phyloP scores from a whole-genome alignment of 768 basidiomycete species.

The Hysterangium stoloniferum region DNA sequence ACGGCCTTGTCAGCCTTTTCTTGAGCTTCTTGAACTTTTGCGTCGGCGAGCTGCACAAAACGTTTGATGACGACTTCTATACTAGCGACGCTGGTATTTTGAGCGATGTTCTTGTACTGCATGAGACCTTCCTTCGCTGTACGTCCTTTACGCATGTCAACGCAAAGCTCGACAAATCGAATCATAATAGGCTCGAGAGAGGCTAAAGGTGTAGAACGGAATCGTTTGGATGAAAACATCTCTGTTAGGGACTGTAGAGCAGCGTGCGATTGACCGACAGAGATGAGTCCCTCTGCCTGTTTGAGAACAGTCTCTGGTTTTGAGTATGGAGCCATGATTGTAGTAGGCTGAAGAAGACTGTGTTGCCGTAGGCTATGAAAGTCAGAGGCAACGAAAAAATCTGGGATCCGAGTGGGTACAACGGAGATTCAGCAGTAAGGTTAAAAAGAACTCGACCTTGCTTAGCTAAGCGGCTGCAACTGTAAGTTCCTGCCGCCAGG shows the following conservation, averaged over 20 bases:
- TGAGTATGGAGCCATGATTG: constrained; percentile 76
- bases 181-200: constrained; percentile 94
- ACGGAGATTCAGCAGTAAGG: no score
- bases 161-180: constrained; percentile 93
- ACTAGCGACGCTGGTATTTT: constrained; percentile 82
- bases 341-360: background rate
- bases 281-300: constrained; percentile 90
- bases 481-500: no score
- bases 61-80: constrained; percentile 88
- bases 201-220: constrained; percentile 81
- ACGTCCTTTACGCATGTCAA: constrained; percentile 88
- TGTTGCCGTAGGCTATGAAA: no score
- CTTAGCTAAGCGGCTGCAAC: no score
- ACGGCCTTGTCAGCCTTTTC: constrained; percentile 74
- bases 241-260: constrained; percentile 87
- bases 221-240: constrained; percentile 90
- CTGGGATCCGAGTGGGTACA: no score
- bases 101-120: constrained; percentile 97
- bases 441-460: no score
- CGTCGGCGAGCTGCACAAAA: constrained; percentile 75
- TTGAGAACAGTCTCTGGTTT: constrained; percentile 88
- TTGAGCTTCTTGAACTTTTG: constrained; percentile 79
- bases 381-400: no score
- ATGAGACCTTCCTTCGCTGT: constrained; percentile 93
- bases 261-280: constrained; percentile 84